phyloP scores from a whole-genome alignment of 2,329 filamentous ascomycete species.

The Anisogramma anomala region DNA sequence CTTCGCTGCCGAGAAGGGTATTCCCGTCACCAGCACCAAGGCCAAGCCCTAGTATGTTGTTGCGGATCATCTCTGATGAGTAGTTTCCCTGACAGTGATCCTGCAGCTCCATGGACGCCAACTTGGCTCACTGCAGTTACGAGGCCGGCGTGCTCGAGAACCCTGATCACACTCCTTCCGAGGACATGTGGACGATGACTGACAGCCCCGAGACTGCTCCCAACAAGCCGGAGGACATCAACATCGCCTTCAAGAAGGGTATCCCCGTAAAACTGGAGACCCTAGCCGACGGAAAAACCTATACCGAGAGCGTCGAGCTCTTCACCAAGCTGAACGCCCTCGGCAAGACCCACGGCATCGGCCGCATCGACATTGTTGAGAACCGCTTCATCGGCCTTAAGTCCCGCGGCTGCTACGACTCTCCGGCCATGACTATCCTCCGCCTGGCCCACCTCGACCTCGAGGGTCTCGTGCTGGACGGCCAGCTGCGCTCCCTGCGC shows the following conservation, averaged over 20 bases:
- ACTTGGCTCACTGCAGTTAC: conserved; percentile 46
- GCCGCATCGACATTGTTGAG: conserved; percentile 74
- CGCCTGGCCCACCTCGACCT: conserved; percentile 37
- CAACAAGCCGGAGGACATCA: conserved; percentile 59
- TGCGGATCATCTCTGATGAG: neutral
- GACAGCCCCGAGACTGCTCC: conserved; percentile 58
- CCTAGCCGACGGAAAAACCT: conserved; percentile 41
- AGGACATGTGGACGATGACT: conserved; percentile 72
- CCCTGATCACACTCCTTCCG: conserved; percentile 51
- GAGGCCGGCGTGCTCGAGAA: conserved; percentile 67
- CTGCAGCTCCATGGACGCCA: conserved; percentile 47
- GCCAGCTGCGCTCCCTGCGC: conserved; percentile 44
- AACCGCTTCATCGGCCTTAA: conserved; percentile 51
- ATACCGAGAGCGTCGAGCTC: conserved; percentile 59
- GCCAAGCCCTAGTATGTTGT: conserved; percentile 28
- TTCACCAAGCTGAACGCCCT: conserved; percentile 64
- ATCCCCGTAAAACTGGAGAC: conserved; percentile 47
- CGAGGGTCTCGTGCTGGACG: conserved; percentile 39
- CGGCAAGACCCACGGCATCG: conserved; percentile 60
- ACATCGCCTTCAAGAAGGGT: conserved; percentile 61
- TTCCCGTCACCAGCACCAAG: conserved; percentile 63
- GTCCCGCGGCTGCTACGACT: conserved; percentile 71
- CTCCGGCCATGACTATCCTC: conserved; percentile 37
- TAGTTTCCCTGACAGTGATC: conserved; percentile 20
- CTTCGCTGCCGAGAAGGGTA: conserved; percentile 54